Base-by-base conservation (phyloP, 1,139 yeast species). In the Blastobotrys raffinosifermentans region DNA sequence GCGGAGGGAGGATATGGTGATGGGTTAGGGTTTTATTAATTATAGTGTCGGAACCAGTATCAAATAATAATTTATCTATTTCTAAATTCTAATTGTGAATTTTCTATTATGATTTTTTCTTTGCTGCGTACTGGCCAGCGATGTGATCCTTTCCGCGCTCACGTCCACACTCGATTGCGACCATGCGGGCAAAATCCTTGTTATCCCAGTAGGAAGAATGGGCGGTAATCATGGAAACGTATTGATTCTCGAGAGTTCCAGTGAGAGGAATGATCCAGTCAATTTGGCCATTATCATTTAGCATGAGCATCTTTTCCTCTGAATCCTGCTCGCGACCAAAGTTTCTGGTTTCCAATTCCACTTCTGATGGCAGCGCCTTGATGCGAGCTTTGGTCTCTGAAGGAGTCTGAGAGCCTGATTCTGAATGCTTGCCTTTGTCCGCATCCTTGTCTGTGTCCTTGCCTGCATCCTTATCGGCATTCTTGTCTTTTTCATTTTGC, bases 191-290 rank as follows among this genome's bases (percentile, higher is more conserved):
- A 46, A 66, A 58, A 26, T 66, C 70, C 21, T 46, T 49, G 32
- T 58, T 60, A 17, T 61, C 61, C 70, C 70, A 66, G 51, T 66
- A 66, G 13, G 63, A 60, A 15, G 62, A 57, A 41, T 66, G 70
- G 3, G 70, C 70, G 2, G 67, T 62, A 25, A 66, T 48, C 58
- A 66, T 63, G 38, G 61, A 53, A 19, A 66, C 41, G 35, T 65
- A 65, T 48, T 66, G 70, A 47, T 61, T 63, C 27, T 64, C 65
- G 8, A 64, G 49, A 25, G 61, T 46, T 4, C 59, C 58, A 1
- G 58, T 49, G 14, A 58, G 51, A 2, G 67, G 67, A 22, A 66
- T 47, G 14, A 58, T 46, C 52, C 57, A 66, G 46, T 66, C 71
- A 5, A 66, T 44, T 47, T 67, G 70, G 2, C 70, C 69, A 40